phyloP scores from a whole-genome alignment of 2,329 filamentous ascomycete species.

The Nothomitra cinnamomea region DNA sequence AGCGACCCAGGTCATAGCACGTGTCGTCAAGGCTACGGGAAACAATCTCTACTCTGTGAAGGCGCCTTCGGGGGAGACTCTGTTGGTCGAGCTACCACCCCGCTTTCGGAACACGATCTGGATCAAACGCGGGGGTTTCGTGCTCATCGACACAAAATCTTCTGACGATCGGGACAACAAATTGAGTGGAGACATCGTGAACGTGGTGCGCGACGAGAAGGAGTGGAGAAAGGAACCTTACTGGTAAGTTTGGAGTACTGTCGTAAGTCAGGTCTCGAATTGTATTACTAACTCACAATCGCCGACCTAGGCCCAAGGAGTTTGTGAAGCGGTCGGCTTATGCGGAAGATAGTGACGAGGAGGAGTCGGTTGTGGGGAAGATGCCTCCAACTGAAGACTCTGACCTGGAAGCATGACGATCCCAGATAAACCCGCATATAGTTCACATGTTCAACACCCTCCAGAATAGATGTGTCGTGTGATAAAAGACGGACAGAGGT shows the following conservation, averaged over 20 bases:
- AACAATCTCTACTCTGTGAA: conserved; percentile 78
- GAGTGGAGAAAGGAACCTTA: conserved; percentile 77
- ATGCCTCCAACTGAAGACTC: conserved; percentile 73
- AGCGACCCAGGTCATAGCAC: conserved; percentile 47
- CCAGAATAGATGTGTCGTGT: no score
- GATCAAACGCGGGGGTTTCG: conserved; percentile 79
- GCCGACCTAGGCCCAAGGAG: conserved; percentile 51
- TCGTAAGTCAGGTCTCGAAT: conserved; percentile 5
- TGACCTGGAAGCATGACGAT: conserved; percentile 36
- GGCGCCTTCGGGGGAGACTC: conserved; percentile 44
- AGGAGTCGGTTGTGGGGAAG: conserved; percentile 66
- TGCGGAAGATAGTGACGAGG: conserved; percentile 49
- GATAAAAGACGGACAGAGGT: no score
- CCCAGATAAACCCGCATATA: conserved; percentile 7
- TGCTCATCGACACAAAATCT: conserved; percentile 57
- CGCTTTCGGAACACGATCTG: conserved; percentile 85
- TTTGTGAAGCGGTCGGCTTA: conserved; percentile 49
- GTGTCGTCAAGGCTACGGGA: conserved; percentile 65
- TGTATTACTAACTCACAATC: neutral
- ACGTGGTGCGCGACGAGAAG: conserved; percentile 83
- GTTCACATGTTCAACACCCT: neutral
- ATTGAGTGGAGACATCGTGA: conserved; percentile 76
- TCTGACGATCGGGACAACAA: conserved; percentile 55
- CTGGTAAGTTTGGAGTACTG: conserved; percentile 40
- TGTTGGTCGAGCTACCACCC: conserved; percentile 67